Evolutionary conservation across 2,329 filamentous ascomycete genomes (phyloP).

Genomic region (Calonectria honghensis): DNA sequence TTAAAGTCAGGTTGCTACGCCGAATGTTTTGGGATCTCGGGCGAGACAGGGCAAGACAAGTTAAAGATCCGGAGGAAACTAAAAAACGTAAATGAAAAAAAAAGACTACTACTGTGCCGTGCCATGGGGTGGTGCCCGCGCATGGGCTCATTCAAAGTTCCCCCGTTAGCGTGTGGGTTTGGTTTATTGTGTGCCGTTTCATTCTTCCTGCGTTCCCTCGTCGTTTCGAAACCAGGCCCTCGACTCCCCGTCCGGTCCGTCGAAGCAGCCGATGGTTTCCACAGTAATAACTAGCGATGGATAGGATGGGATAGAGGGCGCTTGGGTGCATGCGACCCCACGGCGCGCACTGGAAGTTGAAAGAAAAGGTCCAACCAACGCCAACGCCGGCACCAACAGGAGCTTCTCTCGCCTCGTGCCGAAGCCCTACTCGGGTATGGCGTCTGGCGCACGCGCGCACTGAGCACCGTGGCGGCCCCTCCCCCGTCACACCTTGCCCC

Average conservation of each 20-base stretch:
- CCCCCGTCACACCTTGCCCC: background rate
- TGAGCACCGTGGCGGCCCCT: constrained; percentile 3
- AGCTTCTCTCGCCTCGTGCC: background rate
- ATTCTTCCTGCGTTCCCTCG: constrained; percentile 11
- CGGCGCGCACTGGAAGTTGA: background rate
- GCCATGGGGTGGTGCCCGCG: constrained; percentile 9
- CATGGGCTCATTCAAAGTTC: constrained; percentile 26
- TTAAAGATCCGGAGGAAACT: constrained; percentile 10
- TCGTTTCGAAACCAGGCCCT: constrained; percentile 17
- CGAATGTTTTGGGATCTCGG: constrained; percentile 12
- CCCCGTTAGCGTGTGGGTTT: constrained; percentile 10
- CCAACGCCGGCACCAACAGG: background rate
- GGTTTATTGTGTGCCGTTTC: constrained; percentile 23
- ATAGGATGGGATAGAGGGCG: background rate
- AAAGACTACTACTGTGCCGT: constrained; percentile 18
- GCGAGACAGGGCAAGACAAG: constrained; percentile 18
- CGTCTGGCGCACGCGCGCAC: constrained; percentile 4
- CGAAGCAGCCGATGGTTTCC: constrained; percentile 9
- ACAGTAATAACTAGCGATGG: constrained; percentile 3
- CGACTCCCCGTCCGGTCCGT: too few species aligned
- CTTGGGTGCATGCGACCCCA: background rate
- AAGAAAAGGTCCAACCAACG: background rate
- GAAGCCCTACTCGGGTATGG: constrained; percentile 5
- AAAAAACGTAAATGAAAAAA: background rate
- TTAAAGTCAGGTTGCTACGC: constrained; percentile 11